These are phyloP conservation scores for Fusarium sp. DNA, from an alignment of 2,329 filamentous ascomycete genomes.

Conservation along the genomic window DNA sequence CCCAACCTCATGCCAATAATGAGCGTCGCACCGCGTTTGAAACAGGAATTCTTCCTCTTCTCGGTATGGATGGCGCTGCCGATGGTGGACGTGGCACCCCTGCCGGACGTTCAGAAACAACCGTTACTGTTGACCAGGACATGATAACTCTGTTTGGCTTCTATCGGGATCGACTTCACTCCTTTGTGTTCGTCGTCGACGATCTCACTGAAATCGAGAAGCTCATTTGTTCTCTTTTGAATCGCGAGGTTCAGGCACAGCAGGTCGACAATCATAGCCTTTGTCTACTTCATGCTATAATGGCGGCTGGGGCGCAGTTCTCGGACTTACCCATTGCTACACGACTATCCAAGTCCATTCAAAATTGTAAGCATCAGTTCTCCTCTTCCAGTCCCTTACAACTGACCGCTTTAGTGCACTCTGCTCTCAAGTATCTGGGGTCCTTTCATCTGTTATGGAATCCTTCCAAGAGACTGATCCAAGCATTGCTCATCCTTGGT, in stretches of 20 bases:
- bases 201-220: conserved; percentile 20
- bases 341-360: conserved; percentile 1
- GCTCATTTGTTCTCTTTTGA: conserved; percentile 21
- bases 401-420: background rate
- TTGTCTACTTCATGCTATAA: conserved; percentile 31
- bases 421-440: conserved; percentile 9
- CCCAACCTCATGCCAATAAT: background rate
- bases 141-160: conserved; percentile 23
- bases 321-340: conserved; percentile 9
- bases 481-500: conserved; percentile 31
- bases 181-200: conserved; percentile 17
- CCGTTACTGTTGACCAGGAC: conserved; percentile 8
- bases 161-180: conserved; percentile 24
- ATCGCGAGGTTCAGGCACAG: background rate
- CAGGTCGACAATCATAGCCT: background rate
- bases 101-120: background rate
- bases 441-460: conserved; percentile 16
- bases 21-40: conserved; percentile 25
- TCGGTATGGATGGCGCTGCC: conserved; percentile 6
- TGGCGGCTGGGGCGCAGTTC: conserved; percentile 32
- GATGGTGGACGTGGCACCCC: background rate
- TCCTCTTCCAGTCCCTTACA: fast-evolving
- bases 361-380: background rate
- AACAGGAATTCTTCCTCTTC: conserved; percentile 22
- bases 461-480: conserved; percentile 20